A percentile compares a stretch with the other conserved stretches of the same genome.
Evolutionary conservation across 495 filamentous ascomycete genomes (phyloP).

Genomic region (Ascobolus immersus): DNA sequence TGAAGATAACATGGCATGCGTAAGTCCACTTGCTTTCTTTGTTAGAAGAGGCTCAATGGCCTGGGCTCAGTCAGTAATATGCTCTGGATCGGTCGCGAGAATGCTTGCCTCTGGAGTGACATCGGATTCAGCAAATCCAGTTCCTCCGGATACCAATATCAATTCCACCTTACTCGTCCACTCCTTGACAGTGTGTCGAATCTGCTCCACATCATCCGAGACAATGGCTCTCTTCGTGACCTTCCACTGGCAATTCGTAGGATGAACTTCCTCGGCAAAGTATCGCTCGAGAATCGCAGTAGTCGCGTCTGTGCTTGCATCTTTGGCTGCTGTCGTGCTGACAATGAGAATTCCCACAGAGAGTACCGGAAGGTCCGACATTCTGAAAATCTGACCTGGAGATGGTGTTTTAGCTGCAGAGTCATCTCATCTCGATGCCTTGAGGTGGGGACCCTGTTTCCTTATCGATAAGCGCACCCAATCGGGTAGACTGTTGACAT

Average conservation of each 20-base stretch:
- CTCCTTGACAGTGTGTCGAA: constrained; percentile 40
- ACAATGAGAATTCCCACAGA: constrained; percentile 47
- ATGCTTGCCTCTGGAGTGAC: constrained; percentile 59
- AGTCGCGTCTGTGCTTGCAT: constrained; percentile 56
- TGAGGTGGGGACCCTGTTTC: background rate
- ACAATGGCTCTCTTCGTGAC: constrained; percentile 46
- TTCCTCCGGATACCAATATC: constrained; percentile 73
- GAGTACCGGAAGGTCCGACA: background rate
- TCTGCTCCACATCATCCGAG: constrained; percentile 46
- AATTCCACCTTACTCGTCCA: constrained; percentile 56
- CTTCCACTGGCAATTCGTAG: constrained; percentile 30
- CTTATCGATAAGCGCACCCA: constrained; percentile 6
- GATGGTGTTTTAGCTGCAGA: background rate
- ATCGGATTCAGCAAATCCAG: constrained; percentile 77
- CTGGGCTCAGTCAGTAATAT: constrained; percentile 35
- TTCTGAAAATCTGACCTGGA: background rate
- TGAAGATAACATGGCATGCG: constrained; percentile 76
- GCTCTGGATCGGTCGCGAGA: too few relatives aligned
- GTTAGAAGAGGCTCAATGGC: background rate
- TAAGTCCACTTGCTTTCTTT: constrained; percentile 13
- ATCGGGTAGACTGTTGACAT: too few relatives aligned
- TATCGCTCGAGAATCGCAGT: constrained; percentile 35
- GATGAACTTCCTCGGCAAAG: constrained; percentile 29
- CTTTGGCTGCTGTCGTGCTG: constrained; percentile 71
- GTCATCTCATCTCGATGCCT: background rate